phyloP scores from a whole-genome alignment of 768 basidiomycete genomes.

The Trametes cinnabarina region DNA sequence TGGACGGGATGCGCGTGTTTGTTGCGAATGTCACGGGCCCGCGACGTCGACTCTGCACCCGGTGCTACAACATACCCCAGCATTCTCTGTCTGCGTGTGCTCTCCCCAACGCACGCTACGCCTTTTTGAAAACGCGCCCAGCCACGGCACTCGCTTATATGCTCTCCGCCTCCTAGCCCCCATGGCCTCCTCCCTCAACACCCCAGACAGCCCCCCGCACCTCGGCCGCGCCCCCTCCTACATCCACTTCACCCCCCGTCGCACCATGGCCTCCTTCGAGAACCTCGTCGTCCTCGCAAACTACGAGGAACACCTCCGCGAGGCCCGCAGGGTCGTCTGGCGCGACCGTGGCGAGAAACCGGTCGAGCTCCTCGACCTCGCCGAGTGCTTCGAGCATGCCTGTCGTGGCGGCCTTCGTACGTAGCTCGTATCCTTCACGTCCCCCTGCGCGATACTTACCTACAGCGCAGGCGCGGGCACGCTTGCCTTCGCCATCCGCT shows the following conservation, averaged over 20 bases:
- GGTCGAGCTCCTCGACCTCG: constrained; percentile 58
- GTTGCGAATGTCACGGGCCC: too few relatives aligned
- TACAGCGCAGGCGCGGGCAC: constrained; percentile 64
- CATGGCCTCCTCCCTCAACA: constrained; percentile 18
- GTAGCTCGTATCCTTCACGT: constrained; percentile 31
- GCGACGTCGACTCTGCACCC: too few relatives aligned
- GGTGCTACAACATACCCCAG: too few relatives aligned
- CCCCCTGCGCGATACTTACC: neutral
- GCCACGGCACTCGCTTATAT: neutral
- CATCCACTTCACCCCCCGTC: constrained; percentile 51
- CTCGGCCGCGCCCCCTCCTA: constrained; percentile 34
- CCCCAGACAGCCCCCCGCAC: constrained; percentile 16
- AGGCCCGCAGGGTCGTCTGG: constrained; percentile 81
- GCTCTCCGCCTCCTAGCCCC: neutral
- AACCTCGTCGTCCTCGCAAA: constrained; percentile 83
- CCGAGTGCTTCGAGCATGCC: constrained; percentile 71
- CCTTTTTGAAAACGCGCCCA: neutral
- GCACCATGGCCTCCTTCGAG: constrained; percentile 75
- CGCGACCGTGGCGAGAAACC: constrained; percentile 76
- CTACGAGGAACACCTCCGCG: constrained; percentile 70
- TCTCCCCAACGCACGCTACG: neutral
- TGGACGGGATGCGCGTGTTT: too few relatives aligned
- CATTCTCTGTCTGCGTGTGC: neutral
- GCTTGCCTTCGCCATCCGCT: constrained; percentile 79
- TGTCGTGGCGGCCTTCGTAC: constrained; percentile 66